phyloP scores from a whole-genome alignment of 75 land plant genomes.

The Selaginella tamariscina region DNA sequence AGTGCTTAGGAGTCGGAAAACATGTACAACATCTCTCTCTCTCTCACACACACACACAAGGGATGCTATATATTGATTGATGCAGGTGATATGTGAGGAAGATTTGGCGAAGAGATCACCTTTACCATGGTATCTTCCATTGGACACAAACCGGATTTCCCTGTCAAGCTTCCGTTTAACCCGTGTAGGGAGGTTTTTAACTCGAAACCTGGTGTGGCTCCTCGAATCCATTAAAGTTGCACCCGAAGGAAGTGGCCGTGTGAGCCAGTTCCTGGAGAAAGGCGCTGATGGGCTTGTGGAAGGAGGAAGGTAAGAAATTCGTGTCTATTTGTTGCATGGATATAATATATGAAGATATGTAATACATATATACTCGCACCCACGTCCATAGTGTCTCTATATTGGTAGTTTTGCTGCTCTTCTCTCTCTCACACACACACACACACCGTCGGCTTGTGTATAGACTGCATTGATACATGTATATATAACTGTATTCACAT shows the following conservation, averaged over 20 bases:
- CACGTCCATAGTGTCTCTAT: too few species aligned
- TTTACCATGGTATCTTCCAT: constrained; percentile 83
- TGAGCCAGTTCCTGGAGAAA: constrained; percentile 74
- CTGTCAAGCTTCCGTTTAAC: constrained; percentile 72
- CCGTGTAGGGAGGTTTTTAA: constrained; percentile 70
- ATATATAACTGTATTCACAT: neutral
- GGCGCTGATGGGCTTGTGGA: constrained; percentile 88
- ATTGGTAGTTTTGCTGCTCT: neutral
- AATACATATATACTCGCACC: too few species aligned
- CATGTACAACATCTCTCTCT: too few species aligned
- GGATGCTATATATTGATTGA: neutral
- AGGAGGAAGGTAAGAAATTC: constrained; percentile 65
- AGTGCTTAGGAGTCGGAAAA: too few species aligned
- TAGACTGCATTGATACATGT: too few species aligned
- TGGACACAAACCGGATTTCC: constrained; percentile 64
- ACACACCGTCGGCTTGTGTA: too few species aligned
- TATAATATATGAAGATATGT: too few species aligned
- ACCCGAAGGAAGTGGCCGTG: constrained; percentile 78
- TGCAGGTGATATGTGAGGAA: constrained; percentile 72
- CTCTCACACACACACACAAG: too few species aligned
- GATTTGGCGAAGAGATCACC: constrained; percentile 70
- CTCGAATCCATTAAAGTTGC: constrained; percentile 61
- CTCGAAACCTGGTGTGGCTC: constrained; percentile 62
- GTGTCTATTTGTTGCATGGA: neutral
- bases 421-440: neutral